Base-by-base conservation (phyloP, 441 rosid species). In the Arabidopsis lyrata region DNA sequence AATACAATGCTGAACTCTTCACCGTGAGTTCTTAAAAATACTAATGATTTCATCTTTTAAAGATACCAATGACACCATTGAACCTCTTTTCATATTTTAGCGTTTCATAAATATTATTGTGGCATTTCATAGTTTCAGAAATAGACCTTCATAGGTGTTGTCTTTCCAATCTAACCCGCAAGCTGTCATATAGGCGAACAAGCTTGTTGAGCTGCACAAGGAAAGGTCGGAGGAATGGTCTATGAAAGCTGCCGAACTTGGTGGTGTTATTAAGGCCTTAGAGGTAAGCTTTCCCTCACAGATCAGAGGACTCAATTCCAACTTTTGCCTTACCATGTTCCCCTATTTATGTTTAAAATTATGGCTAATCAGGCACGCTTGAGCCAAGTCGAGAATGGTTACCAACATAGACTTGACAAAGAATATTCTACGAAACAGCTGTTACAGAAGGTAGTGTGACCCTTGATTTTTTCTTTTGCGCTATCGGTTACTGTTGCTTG, bases 191-290 rank as follows among this genome's bases (percentile, higher is more conserved):
- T 73, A 95, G 99, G 92, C 84, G 22, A 90, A 91, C 75, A 93
- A 87, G 83, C 98, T 95, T 73, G 95, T 87, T 73, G 97, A 91
- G 63, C 72, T 95, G 65, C 87, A 95, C 80, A 95, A 87, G 81
- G 97, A 95, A 86, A 86, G 95, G 72, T 91, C 91, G 0, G 95
- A 88, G 79, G 99, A 95, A 77, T 91, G 93, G 96, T 91, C 98
- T 56, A 81, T 80, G 73, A 93, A 93, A 88, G 95, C 97, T 4
- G 89, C 88, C 68, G 99, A 95, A 83, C 98, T 93, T 68, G 99
- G 93, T 83, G 99, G 99, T 58, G 98, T 90, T 56, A 83, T 95
- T 60, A 95, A 88, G 78, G 99, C 98, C 73, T 73, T 95, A 47
- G 98, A 95, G 81, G 99, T 95, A 79, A 80, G 84, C 60, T 74